Evolutionary conservation across 805 yeast species (phyloP).

Genomic region (Candida qinlingensis): DNA sequence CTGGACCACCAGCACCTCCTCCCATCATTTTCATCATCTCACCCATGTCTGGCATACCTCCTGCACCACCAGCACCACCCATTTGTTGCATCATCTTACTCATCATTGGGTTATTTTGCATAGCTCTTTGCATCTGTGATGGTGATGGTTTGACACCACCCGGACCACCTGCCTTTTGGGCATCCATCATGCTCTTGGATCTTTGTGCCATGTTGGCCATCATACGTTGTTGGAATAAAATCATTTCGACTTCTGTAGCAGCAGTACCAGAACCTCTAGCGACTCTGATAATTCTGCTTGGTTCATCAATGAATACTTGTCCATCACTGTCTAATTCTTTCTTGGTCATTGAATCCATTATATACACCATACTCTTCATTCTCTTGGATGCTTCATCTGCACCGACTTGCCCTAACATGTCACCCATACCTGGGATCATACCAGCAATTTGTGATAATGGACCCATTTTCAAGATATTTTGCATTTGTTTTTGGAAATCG

Average conservation of each 20-base stretch:
- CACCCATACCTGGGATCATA: conserved; percentile 91
- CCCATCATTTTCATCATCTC: conserved; percentile 57
- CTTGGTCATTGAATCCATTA: conserved; percentile 94
- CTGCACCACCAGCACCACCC: conserved; percentile 49
- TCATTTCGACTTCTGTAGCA: conserved; percentile 89
- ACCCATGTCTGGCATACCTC: conserved; percentile 67
- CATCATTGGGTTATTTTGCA: conserved; percentile 68
- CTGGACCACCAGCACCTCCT: conserved; percentile 27
- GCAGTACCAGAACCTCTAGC: conserved; percentile 94
- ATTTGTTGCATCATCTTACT: conserved; percentile 69
- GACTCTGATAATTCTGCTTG: conserved; percentile 80
- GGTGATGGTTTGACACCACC: conserved; percentile 42
- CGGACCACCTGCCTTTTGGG: conserved; percentile 39
- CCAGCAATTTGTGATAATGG: conserved; percentile 90
- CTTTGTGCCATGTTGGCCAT: conserved; percentile 90
- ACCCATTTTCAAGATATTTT: conserved; percentile 94
- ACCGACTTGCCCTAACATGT: conserved; percentile 80
- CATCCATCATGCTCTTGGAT: conserved; percentile 47
- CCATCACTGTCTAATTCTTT: conserved; percentile 91
- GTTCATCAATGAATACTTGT: conserved; percentile 45
- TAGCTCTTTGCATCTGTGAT: conserved; percentile 42
- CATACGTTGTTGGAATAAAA: conserved; percentile 83
- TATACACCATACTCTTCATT: conserved; percentile 82
- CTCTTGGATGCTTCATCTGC: conserved; percentile 87
- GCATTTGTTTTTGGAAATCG: conserved; percentile 93